Conservation (phyloP, 306 rosid genomes). For the Argentina anserina region DNA sequence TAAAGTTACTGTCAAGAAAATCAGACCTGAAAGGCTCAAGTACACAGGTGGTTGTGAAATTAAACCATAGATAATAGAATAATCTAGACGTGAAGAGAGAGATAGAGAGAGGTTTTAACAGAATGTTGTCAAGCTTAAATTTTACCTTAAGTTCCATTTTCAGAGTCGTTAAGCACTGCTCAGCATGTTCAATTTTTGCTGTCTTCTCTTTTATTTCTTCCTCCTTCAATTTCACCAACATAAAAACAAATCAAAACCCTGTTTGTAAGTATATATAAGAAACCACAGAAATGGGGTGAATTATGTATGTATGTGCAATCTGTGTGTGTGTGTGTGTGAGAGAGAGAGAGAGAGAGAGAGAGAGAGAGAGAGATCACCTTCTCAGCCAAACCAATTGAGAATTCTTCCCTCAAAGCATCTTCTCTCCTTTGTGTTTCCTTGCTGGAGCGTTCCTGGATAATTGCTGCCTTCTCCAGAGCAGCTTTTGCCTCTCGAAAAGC, state of each 20-base stretch:
- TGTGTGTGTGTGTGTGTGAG: not conserved
- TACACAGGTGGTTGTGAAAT: not conserved
- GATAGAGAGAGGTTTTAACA: not conserved
- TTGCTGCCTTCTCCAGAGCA: conserved; percentile 87
- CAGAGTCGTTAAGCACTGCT: conserved; percentile 73
- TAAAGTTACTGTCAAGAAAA: not conserved
- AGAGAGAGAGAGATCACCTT: conserved; percentile 43
- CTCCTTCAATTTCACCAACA: conserved; percentile 56
- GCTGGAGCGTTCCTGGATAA: conserved; percentile 68
- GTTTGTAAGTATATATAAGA: not conserved
- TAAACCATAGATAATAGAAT: not conserved
- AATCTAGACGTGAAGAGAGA: not conserved
- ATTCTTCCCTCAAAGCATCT: conserved; percentile 88
- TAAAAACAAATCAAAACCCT: conserved; percentile 21
- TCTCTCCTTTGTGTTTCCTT: conserved; percentile 81
- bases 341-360: not conserved
- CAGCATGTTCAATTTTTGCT: conserved; percentile 64
- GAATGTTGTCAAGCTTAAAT: conserved; percentile 19
- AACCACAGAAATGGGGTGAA: conserved; percentile 2
- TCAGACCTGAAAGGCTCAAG: not conserved
- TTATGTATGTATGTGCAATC: not conserved
- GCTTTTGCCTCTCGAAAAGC: conserved; percentile 82
- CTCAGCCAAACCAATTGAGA: conserved; percentile 62
- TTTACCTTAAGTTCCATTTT: conserved; percentile 79
- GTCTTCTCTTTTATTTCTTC: conserved; percentile 69